These are phyloP conservation scores for Exserohilum turcica DNA, from an alignment of 2,329 filamentous ascomycete genomes.

Conservation along the genomic window DNA sequence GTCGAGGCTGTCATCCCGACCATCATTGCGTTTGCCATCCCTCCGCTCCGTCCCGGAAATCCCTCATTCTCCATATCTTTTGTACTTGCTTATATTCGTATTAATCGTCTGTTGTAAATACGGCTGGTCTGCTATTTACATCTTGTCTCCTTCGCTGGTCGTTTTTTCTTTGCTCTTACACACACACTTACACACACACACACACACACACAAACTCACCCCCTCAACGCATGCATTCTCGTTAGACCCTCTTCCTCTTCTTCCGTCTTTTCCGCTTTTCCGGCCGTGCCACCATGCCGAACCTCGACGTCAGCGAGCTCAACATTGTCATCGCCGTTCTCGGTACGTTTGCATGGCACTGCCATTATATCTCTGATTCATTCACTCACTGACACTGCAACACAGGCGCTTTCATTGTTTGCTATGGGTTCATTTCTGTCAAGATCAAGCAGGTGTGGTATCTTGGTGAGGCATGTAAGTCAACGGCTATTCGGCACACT, in stretches of 20 bases:
- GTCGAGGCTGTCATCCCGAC: slow-evolving; percentile 4
- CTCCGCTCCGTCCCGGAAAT: slow-evolving; percentile 4
- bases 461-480: slow-evolving; percentile 58
- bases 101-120: slow-evolving; percentile 10
- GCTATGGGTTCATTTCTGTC: slow-evolving; percentile 58
- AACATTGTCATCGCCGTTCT: slow-evolving; percentile 58
- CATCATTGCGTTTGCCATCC: slow-evolving; percentile 6
- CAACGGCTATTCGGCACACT: slow-evolving; percentile 22
- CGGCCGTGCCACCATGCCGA: slow-evolving; percentile 47
- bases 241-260: neutral
- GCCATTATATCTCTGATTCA: too few species aligned
- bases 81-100: slow-evolving; percentile 7
- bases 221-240: slow-evolving; percentile 1
- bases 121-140: slow-evolving; percentile 12
- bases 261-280: neutral
- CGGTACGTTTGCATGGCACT: slow-evolving; percentile 41
- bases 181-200: neutral
- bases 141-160: neutral
- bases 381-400: neutral
- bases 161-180: slow-evolving; percentile 3
- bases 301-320: slow-evolving; percentile 58
- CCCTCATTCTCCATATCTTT: slow-evolving; percentile 9
- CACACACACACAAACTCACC: neutral
- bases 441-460: slow-evolving; percentile 61
- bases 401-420: slow-evolving; percentile 54